A percentile compares a stretch with the other conserved stretches of the same genome.
Conservation (phyloP, 441 rosid genomes). For the Pelargonium myrrhifolium region DNA sequence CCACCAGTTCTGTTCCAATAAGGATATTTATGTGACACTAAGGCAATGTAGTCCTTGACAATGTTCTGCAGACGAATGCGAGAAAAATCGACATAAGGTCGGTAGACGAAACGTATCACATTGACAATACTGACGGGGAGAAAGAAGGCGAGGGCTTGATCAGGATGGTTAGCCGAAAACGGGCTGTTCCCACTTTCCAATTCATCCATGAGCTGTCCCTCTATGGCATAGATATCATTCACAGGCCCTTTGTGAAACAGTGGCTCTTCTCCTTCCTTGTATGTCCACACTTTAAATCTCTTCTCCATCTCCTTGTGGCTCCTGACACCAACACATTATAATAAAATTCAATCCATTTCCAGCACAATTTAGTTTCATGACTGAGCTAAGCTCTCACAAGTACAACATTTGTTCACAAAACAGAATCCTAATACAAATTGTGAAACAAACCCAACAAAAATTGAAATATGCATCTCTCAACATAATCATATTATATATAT, state of each 20-base stretch:
- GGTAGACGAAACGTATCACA: slow-evolving; percentile 40
- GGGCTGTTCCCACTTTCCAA: slow-evolving; percentile 36
- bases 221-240: slow-evolving; percentile 51
- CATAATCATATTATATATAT: no score
- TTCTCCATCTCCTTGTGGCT: slow-evolving; percentile 76
- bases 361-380: neutral
- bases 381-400: neutral
- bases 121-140: slow-evolving; percentile 43
- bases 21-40: slow-evolving; percentile 42
- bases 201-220: slow-evolving; percentile 72
- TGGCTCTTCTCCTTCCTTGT: slow-evolving; percentile 70
- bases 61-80: slow-evolving; percentile 43
- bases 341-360: neutral
- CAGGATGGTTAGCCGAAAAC: slow-evolving; percentile 43
- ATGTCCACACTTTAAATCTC: slow-evolving; percentile 64
- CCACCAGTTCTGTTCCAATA: slow-evolving; percentile 69
- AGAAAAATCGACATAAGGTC: slow-evolving; percentile 42
- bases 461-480: no score
- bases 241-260: slow-evolving; percentile 60
- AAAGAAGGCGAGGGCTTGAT: slow-evolving; percentile 46
- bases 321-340: slow-evolving; percentile 26
- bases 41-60: slow-evolving; percentile 44
- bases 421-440: neutral
- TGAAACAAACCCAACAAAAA: neutral
- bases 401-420: neutral